Evolutionary conservation across 2,329 filamentous ascomycete species (phyloP), one percentile per base, ranked within the genome.

Genomic region (Ramichloridium luteum): DNA sequence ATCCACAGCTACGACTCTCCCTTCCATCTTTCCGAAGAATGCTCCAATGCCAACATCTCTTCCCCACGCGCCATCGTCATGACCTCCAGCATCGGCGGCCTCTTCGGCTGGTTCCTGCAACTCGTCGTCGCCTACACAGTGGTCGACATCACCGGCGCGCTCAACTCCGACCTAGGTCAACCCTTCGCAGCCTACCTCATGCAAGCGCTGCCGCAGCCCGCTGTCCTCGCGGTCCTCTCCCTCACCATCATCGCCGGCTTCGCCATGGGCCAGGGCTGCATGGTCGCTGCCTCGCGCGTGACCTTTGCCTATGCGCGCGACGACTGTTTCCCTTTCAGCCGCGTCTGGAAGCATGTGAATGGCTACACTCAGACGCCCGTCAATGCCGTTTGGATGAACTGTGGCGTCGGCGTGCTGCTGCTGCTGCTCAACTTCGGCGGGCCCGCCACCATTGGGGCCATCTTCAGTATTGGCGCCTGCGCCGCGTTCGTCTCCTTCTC

Each of bases 11-110:
- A 79, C 49, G 76, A 80, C 52, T 67, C 67, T 0, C 72, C 77
- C 0, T 82, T 82, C 52, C 78, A 83, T 55, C 56, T 83, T n/a
- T 68, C 73, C 3, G 78, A 84, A 49, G 78, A 84, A 54, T 83
- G 78, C 54, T 75, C 72, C 37, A 83, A 83, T 44, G 78, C 79
- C 16, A 74, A 70, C 43, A 57, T 82, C 27, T 77, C 79, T 16
- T 70, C 75, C 6, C 78, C 78, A 0, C 70, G 78, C 9, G 78
- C 78, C 5, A 84, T 83, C 31, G 70, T 81, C 22, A 60, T 82
- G 48, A 83, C 79, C 0, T 74, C 74, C 1, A 69, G 60, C 2
- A 61, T 76, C 2, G 79, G 79, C 4, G 77, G 77, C 2, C 39
- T 77, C 2, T 64, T 79, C 39, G 79, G 79, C 27, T 84, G 77